Evolutionary conservation across 1,284 basidiomycete species (phyloP).

Genomic region (Ustilago vetiveriae): DNA sequence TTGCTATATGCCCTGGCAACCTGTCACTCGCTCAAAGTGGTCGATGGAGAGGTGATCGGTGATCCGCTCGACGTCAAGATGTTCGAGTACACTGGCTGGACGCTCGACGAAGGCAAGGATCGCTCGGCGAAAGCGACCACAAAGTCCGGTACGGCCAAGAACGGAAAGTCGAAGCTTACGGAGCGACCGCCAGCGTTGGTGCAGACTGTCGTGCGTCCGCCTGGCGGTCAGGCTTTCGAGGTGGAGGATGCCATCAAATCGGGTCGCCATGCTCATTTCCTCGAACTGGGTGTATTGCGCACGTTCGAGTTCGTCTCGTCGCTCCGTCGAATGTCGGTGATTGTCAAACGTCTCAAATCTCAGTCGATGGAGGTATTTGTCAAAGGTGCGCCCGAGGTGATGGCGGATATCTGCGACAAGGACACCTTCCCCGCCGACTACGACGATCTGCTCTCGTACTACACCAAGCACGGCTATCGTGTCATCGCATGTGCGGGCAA

Average conservation of each 20-base stretch:
- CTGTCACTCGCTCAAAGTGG: constrained; percentile 93
- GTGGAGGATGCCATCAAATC: constrained; percentile 88
- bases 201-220: constrained; percentile 94
- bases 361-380: constrained; percentile 96
- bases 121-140: constrained; percentile 52
- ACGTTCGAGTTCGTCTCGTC: constrained; percentile 97
- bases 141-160: constrained; percentile 59
- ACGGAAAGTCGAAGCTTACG: constrained; percentile 68
- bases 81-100: constrained; percentile 96
- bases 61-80: constrained; percentile 90
- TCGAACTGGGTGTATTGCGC: constrained; percentile 91
- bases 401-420: constrained; percentile 81
- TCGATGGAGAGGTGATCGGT: constrained; percentile 87
- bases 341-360: constrained; percentile 94
- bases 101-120: constrained; percentile 80
- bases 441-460: constrained; percentile 94
- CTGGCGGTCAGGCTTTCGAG: constrained; percentile 86
- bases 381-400: constrained; percentile 98
- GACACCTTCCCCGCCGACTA: constrained; percentile 82
- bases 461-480: constrained; percentile 95
- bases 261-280: constrained; percentile 88
- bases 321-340: constrained; percentile 93
- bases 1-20: constrained; percentile 93
- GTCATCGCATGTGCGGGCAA: constrained; percentile 99
- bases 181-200: constrained; percentile 88